Evolutionary conservation across 2,329 filamentous ascomycete species (phyloP).

Genomic region (Pochonia chlamydosporia): DNA sequence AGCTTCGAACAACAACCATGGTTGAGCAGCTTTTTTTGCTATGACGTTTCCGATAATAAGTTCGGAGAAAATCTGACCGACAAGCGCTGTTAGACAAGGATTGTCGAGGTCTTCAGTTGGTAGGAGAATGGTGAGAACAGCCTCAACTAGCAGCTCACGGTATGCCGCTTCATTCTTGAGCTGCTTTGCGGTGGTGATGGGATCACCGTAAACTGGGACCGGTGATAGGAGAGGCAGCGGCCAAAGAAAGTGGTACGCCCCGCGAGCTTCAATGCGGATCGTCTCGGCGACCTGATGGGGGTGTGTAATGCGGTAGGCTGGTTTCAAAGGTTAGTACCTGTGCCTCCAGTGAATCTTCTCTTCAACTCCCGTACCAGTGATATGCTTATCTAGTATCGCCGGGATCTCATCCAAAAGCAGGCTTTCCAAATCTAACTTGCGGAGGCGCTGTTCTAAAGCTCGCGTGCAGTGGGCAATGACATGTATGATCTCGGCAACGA

Average conservation of each 20-base stretch:
- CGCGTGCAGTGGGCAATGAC: slow-evolving; percentile 89
- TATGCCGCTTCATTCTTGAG: slow-evolving; percentile 74
- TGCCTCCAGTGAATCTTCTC: background rate
- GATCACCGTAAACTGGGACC: slow-evolving; percentile 54
- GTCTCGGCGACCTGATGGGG: slow-evolving; percentile 51
- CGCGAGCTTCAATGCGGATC: slow-evolving; percentile 55
- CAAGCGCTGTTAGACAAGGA: slow-evolving; percentile 72
- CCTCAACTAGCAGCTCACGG: slow-evolving; percentile 81
- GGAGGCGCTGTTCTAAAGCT: slow-evolving; percentile 77
- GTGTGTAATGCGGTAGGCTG: slow-evolving; percentile 69
- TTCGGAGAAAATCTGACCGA: slow-evolving; percentile 84
- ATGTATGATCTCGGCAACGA: slow-evolving; percentile 82
- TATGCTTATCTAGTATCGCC: slow-evolving; percentile 71
- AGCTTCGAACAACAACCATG: slow-evolving; percentile 83
- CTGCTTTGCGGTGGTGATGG: slow-evolving; percentile 52
- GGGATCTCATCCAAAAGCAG: slow-evolving; percentile 85
- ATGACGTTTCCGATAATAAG: slow-evolving; percentile 81
- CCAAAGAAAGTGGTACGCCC: slow-evolving; percentile 77
- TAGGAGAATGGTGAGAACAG: slow-evolving; percentile 73
- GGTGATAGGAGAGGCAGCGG: slow-evolving; percentile 78
- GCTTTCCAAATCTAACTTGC: slow-evolving; percentile 75
- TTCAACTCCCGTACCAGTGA: slow-evolving; percentile 54
- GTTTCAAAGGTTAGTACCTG: slow-evolving; percentile 4
- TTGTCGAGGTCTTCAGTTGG: slow-evolving; percentile 92
- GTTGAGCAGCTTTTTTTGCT: slow-evolving; percentile 74